Percentiles rank a stretch among this genome's conserved stretches.
phyloP scores from a whole-genome alignment of 139 green algal genomes.

The Micractinium sp. region DNA sequence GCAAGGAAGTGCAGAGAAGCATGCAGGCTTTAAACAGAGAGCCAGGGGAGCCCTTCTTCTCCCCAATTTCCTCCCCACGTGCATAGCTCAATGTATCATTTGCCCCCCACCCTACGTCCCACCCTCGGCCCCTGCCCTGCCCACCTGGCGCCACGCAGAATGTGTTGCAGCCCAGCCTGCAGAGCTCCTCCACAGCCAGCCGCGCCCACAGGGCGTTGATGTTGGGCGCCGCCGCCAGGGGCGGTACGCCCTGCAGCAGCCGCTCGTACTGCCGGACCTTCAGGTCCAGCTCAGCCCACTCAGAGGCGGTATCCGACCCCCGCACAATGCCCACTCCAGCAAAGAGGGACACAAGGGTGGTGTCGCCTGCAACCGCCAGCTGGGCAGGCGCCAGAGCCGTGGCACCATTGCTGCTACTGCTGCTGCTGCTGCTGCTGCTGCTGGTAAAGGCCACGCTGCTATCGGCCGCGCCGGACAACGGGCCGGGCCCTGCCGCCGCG shows the following conservation, averaged over 20 bases:
- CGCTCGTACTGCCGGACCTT: conserved; percentile 78
- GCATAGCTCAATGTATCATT: too few relatives aligned
- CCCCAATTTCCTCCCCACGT: too few relatives aligned
- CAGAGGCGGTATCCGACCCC: conserved; percentile 72
- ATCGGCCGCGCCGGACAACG: neutral
- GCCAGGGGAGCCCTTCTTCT: too few relatives aligned
- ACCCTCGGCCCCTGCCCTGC: too few relatives aligned
- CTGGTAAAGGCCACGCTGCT: neutral
- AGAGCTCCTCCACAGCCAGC: conserved; percentile 91
- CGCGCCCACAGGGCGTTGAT: conserved; percentile 75
- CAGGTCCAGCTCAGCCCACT: conserved; percentile 97
- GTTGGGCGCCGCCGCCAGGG: conserved; percentile 69
- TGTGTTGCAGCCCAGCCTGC: conserved; percentile 76
- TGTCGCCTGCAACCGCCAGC: neutral
- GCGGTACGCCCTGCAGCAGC: conserved; percentile 61
- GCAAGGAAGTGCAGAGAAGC: too few relatives aligned
- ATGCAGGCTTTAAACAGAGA: too few relatives aligned
- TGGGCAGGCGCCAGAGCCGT: neutral
- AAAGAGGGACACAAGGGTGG: conserved; percentile 74
- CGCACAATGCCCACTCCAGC: conserved; percentile 96
- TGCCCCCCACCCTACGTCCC: too few relatives aligned
- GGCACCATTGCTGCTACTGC: neutral
- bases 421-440: neutral
- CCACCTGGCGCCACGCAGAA: conserved; percentile 94
- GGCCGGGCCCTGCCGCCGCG: neutral